Base-by-base conservation (phyloP, 192 early-diverging fungal genomes). In the Coemansia sp. region DNA sequence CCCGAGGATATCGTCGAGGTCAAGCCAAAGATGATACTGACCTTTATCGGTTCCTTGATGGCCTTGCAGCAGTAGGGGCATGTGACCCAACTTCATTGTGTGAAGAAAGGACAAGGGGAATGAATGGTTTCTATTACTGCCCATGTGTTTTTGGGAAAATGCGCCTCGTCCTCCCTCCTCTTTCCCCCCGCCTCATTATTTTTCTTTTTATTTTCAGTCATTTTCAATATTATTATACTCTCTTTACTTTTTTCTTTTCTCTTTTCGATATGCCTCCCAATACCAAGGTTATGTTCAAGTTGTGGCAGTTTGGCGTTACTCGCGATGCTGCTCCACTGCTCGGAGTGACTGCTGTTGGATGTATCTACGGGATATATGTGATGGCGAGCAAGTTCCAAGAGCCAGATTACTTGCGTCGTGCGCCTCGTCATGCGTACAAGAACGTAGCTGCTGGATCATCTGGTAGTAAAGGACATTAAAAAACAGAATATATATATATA, bases 1-100 rank as follows among this genome's bases (percentile, higher is more conserved):
- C 96, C 96, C 11, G 96, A 99, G 87, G 96, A 99, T 86, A 99
- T 99, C 80, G 91, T 96, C 64, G 97, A 98, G 80, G 94, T 96
- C 69, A 93, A 95, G 83, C 88, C 94, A 53, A 97, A 97, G 84
- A 94, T 98, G 91, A 95, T 95, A 61, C 80, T 98, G 69, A 98
- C 96, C 21, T 95, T 98, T 78, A 89, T 98, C 53, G 96, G 96
- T 53, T 94, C 91, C 62, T 80, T 98, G 63, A 98, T 98, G 96
- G 92, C 90, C 30, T 78, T 95, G 59, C 88, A 89, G 69, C 68
- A 82, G 57, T n/a, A 53, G 33, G 33, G 16, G 28, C 57, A 59
- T 59, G 57, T 59, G 57, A 59, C 32, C 30, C 55, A 39, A 39
- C 21, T 28, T 17, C 57, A 59, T 59, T 59, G 57, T 59, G 7